phyloP scores from a whole-genome alignment of 1,284 basidiomycete species.

The Naganishia cerealis region DNA sequence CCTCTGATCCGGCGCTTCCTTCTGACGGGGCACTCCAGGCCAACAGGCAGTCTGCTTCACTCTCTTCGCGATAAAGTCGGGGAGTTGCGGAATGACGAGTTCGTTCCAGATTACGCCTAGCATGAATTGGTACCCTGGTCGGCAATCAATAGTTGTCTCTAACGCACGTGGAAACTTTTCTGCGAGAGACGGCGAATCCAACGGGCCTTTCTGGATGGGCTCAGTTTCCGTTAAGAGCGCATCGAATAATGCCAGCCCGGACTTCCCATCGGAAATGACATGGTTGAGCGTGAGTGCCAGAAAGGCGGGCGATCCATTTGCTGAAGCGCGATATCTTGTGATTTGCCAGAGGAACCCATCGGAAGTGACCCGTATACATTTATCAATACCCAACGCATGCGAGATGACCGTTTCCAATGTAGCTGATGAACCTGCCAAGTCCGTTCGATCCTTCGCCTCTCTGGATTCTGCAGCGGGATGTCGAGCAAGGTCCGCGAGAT shows the following conservation, averaged over 20 bases:
- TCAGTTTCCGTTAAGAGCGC: background rate
- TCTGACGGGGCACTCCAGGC: constrained; percentile 36
- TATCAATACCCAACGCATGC: background rate
- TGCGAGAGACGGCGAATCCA: background rate
- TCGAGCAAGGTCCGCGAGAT: background rate
- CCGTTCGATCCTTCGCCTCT: background rate
- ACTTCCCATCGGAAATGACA: constrained; percentile 25
- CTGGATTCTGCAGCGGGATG: background rate
- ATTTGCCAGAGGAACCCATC: constrained; percentile 9
- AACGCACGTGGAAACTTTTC: constrained; percentile 1
- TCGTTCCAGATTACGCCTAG: constrained; percentile 42
- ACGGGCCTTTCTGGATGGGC: background rate
- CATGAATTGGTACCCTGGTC: constrained; percentile 29
- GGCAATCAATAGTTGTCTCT: constrained; percentile 16
- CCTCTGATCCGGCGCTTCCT: background rate
- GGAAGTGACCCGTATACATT: background rate
- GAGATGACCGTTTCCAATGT: constrained; percentile 5
- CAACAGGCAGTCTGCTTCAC: constrained; percentile 38
- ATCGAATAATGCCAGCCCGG: constrained; percentile 15
- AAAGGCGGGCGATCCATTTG: background rate
- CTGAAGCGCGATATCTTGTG: background rate
- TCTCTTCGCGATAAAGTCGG: constrained; percentile 39
- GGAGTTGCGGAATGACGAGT: constrained; percentile 43
- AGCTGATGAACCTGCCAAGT: background rate
- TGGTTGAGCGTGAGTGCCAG: constrained; percentile 20